phyloP scores from a whole-genome alignment of 108 stramenopile species.

The Aurantiochytrium sp. region DNA sequence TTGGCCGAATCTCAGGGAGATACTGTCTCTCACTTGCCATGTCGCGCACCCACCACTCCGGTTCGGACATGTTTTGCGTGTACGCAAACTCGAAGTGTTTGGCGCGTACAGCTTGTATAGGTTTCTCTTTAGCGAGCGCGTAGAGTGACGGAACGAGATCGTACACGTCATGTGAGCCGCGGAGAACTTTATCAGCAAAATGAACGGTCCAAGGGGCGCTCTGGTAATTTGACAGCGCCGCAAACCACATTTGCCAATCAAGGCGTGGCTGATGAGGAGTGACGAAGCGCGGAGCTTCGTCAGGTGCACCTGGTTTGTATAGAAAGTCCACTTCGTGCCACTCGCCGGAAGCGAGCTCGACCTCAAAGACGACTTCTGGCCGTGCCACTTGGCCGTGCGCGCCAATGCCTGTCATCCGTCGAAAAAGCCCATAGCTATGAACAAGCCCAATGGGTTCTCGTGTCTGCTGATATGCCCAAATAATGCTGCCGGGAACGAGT shows the following conservation, averaged over 20 bases:
- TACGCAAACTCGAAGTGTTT: not conserved
- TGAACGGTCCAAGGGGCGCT: conserved; percentile 56
- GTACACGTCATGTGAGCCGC: not conserved
- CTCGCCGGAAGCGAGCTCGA: not conserved
- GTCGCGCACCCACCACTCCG: not conserved
- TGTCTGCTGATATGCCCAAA: not conserved
- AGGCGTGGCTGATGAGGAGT: conserved; percentile 60
- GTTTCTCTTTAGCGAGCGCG: not conserved
- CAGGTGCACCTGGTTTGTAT: conserved; percentile 51
- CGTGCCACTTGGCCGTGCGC: not conserved
- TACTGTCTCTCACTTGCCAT: not conserved
- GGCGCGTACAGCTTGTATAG: not conserved
- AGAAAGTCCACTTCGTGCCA: conserved; percentile 57
- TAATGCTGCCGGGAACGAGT: not conserved
- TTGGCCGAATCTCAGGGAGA: not conserved
- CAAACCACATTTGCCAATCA: conserved; percentile 75
- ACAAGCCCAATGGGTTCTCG: not conserved
- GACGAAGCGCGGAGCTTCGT: conserved; percentile 33
- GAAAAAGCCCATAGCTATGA: conserved; percentile 57
- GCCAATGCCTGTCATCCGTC: conserved; percentile 69
- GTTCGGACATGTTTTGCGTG: not conserved
- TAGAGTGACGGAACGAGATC: not conserved
- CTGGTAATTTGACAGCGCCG: conserved; percentile 50
- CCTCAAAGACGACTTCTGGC: conserved; percentile 51
- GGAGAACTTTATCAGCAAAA: conserved; percentile 40